Evolutionary conservation across 306 rosid genomes (phyloP).

Genomic region (Lagenaria siceraria): DNA sequence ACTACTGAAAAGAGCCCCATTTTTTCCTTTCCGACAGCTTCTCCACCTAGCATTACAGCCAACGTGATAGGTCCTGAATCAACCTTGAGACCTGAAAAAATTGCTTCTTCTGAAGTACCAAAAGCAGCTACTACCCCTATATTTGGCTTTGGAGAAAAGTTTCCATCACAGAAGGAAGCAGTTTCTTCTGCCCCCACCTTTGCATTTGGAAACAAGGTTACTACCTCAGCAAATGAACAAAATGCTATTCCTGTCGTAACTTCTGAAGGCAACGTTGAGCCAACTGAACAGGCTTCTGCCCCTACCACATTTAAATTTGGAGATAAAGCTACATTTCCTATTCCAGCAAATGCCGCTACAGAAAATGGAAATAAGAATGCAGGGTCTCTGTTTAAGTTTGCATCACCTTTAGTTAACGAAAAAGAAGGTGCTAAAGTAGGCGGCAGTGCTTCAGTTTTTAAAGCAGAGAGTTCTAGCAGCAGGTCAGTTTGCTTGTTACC

Average conservation of each 20-base stretch:
- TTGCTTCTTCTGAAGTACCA: constrained; percentile 22
- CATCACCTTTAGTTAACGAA: constrained; percentile 22
- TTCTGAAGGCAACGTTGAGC: constrained; percentile 20
- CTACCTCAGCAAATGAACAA: constrained; percentile 20
- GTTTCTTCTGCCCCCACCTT: constrained; percentile 19
- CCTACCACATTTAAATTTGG: constrained; percentile 7
- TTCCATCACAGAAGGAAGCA: constrained; percentile 20
- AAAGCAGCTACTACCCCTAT: constrained; percentile 17
- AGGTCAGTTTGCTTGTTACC: constrained; percentile 30
- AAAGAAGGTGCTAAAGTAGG: constrained; percentile 17
- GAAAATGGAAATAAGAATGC: constrained; percentile 22
- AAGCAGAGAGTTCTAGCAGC: constrained; percentile 41
- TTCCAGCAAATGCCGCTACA: neutral
- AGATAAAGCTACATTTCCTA: neutral
- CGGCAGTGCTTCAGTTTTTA: constrained; percentile 24
- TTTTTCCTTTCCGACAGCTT: constrained; percentile 10
- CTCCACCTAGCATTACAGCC: constrained; percentile 15
- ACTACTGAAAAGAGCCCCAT: constrained; percentile 22
- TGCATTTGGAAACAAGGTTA: constrained; percentile 20
- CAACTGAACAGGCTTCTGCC: constrained; percentile 11
- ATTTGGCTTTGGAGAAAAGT: constrained; percentile 28
- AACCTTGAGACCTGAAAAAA: constrained; percentile 19
- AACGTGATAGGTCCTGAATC: constrained; percentile 16
- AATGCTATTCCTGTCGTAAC: constrained; percentile 13
- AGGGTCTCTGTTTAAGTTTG: constrained; percentile 18